phyloP scores from a whole-genome alignment of 2,329 filamentous ascomycete species.

The Dothiorella sarmentorum region DNA sequence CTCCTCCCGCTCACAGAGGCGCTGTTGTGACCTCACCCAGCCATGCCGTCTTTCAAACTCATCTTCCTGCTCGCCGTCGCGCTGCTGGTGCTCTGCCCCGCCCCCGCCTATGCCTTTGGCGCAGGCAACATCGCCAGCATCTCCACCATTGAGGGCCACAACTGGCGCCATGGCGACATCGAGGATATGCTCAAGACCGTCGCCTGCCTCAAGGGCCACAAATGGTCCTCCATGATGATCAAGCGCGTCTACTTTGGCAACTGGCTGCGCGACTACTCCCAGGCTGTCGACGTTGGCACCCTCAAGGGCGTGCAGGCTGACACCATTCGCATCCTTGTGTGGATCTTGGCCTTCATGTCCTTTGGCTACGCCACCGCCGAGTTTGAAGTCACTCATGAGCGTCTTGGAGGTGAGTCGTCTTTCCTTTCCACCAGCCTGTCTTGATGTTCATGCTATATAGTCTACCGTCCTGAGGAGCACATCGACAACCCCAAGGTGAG shows the following conservation, averaged over 20 bases:
- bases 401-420: slow-evolving; percentile 41
- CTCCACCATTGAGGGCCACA: slow-evolving; percentile 45
- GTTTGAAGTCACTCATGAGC: slow-evolving; percentile 54
- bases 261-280: slow-evolving; percentile 50
- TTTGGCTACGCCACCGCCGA: slow-evolving; percentile 57
- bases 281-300: slow-evolving; percentile 55
- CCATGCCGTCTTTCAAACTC: slow-evolving; percentile 35
- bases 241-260: slow-evolving; percentile 47
- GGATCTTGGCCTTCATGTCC: slow-evolving; percentile 54
- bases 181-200: slow-evolving; percentile 51
- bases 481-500: slow-evolving; percentile 46
- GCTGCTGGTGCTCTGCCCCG: slow-evolving; percentile 36
- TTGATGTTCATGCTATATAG: slow-evolving; percentile 10
- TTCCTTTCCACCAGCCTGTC: neutral
- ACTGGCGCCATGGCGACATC: slow-evolving; percentile 53
- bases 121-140: slow-evolving; percentile 48
- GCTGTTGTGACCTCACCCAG: slow-evolving; percentile 13
- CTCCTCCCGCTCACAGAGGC: neutral
- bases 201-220: slow-evolving; percentile 42
- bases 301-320: slow-evolving; percentile 52
- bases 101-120: slow-evolving; percentile 42
- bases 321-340: slow-evolving; percentile 53
- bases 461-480: slow-evolving; percentile 51
- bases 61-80: slow-evolving; percentile 35
- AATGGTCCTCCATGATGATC: slow-evolving; percentile 46